Conservation (phyloP, 768 basidiomycete species). For the Phylloporus sp. region DNA sequence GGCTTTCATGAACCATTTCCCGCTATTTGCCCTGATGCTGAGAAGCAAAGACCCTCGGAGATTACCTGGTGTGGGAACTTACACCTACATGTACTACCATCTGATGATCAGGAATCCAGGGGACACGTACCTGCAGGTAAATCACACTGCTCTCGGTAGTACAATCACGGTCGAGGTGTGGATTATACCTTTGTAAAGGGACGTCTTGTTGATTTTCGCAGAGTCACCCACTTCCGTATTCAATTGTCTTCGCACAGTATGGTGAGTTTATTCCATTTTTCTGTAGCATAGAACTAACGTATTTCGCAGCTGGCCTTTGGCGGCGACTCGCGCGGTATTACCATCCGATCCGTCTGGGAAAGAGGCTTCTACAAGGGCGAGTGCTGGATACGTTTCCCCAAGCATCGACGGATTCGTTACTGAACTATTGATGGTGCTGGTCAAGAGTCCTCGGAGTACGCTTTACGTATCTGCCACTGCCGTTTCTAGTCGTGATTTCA, state of each 20-base stretch:
- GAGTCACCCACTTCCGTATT: constrained; percentile 51
- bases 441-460: constrained; percentile 18
- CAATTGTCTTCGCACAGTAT: constrained; percentile 55
- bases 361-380: constrained; percentile 43
- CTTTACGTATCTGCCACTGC: constrained; percentile 26
- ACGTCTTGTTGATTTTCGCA: constrained; percentile 20
- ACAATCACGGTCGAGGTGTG: constrained; percentile 20
- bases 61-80: constrained; percentile 56
- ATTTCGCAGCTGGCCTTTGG: constrained; percentile 43
- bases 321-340: constrained; percentile 49
- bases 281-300: background rate
- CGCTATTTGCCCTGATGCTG: constrained; percentile 83
- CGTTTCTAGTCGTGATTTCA: constrained; percentile 13
- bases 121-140: constrained; percentile 23
- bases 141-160: constrained; percentile 25
- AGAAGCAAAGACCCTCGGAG: constrained; percentile 78
- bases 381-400: constrained; percentile 46
- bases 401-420: constrained; percentile 4
- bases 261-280: constrained; percentile 28
- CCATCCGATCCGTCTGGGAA: constrained; percentile 51
- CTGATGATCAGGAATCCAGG: constrained; percentile 14
- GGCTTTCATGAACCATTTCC: constrained; percentile 87
- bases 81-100: background rate
- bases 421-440: constrained; percentile 1
- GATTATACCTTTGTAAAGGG: background rate